phyloP scores from a whole-genome alignment of 140 eudicot genomes.

The Cichorium intybus region DNA sequence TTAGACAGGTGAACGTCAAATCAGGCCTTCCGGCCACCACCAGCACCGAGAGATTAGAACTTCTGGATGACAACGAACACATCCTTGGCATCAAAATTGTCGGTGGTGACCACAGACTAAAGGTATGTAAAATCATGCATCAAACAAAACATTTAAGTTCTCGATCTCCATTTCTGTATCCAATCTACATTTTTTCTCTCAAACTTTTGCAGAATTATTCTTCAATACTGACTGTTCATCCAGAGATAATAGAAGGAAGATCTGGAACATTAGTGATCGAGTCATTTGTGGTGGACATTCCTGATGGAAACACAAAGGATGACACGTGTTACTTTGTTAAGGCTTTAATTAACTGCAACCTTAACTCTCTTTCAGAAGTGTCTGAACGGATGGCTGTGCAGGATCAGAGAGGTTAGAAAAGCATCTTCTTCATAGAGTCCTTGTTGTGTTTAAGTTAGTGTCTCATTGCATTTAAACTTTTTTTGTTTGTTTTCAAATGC shows the following conservation, averaged over 20 bases:
- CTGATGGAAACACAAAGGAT: conserved; percentile 66
- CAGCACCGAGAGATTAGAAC: conserved; percentile 59
- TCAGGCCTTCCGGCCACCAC: conserved; percentile 77
- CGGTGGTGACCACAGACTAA: conserved; percentile 69
- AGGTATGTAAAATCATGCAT: conserved; percentile 27
- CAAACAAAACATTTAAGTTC: too few relatives aligned
- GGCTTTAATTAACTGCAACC: conserved; percentile 65
- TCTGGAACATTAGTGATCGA: conserved; percentile 58
- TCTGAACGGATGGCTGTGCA: conserved; percentile 60
- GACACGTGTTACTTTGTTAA: conserved; percentile 66
- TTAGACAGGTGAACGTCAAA: conserved; percentile 61
- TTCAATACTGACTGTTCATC: conserved; percentile 53
- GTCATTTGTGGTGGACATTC: conserved; percentile 67
- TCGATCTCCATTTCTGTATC: background rate
- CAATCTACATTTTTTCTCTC: background rate
- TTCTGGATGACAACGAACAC: conserved; percentile 60
- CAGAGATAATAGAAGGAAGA: conserved; percentile 48
- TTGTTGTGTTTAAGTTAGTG: background rate
- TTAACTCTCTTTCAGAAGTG: conserved; percentile 55
- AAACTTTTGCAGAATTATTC: conserved; percentile 54
- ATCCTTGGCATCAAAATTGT: conserved; percentile 57
- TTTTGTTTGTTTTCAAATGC: too few relatives aligned
- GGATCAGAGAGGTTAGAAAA: conserved; percentile 13
- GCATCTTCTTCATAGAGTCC: background rate
- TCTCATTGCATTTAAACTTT: background rate